Evolutionary conservation across 1,284 basidiomycete genomes (phyloP).

Genomic region (Lignosus rhinocerotis): DNA sequence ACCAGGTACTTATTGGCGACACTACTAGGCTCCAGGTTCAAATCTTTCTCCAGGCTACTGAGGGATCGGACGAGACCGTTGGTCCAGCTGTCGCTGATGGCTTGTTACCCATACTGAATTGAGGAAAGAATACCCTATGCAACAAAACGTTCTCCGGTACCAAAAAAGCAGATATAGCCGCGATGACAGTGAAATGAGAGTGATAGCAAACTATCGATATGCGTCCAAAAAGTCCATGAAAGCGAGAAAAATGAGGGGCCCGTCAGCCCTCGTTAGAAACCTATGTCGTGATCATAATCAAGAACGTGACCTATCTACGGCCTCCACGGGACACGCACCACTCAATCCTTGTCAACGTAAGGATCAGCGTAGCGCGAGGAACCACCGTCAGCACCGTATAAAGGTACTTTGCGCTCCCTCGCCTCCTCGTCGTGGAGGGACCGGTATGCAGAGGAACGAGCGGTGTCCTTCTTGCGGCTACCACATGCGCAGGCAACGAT

Average conservation of each 20-base stretch:
- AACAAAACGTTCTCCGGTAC: not conserved
- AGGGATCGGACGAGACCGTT: too few species aligned
- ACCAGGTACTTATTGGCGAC: too few species aligned
- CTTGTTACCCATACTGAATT: not conserved
- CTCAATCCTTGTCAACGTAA: slow-evolving; percentile 25
- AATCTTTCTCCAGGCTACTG: too few species aligned
- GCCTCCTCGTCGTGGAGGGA: slow-evolving; percentile 24
- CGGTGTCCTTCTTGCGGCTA: slow-evolving; percentile 15
- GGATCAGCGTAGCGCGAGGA: slow-evolving; percentile 27
- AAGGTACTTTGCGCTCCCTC: slow-evolving; percentile 19
- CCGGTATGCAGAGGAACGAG: slow-evolving; percentile 26
- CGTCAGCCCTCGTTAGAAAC: slow-evolving; percentile 2
- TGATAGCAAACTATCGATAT: not conserved
- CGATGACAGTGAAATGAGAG: not conserved
- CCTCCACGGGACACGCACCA: not conserved
- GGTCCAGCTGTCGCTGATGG: too few species aligned
- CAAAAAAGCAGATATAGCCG: not conserved
- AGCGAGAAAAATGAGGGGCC: not conserved
- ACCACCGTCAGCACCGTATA: slow-evolving; percentile 30
- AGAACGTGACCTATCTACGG: not conserved
- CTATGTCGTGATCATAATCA: not conserved
- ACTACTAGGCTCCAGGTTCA: too few species aligned
- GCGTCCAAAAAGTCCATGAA: not conserved
- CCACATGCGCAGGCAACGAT: slow-evolving; percentile 20
- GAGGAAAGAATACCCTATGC: not conserved